Base-by-base conservation (phyloP, 768 basidiomycete genomes). In the Mycena epipterygia region DNA sequence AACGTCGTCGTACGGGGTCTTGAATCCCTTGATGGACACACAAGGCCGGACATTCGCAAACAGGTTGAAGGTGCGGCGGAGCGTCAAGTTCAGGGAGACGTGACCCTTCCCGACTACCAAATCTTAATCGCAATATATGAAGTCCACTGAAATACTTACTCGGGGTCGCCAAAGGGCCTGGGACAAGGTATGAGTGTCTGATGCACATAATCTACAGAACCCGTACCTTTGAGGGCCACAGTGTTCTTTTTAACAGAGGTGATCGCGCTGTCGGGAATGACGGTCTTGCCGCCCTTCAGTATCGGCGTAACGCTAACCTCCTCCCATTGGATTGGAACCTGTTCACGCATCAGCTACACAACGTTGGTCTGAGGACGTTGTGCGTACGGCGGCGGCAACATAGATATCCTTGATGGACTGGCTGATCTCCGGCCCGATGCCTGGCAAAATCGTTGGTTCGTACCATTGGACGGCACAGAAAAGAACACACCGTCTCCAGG, bases 281-380 rank as follows among this genome's bases (percentile, higher is more conserved):
- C 95, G 56, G 96, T 98, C 87, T 98, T 98, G 57, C 98, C 98
- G 68, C 92, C 92, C 82, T 96, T 95, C 67, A 98, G 85, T 62
- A 97, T 89, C 16, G 98, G 98, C 9, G 95, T 93, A 55, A 99
- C 98, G 79, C 93, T 94, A 81, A 98, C 97, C 84, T 99, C 98
- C 81, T 99, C 98, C 98, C 98, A 99, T 83, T 95, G 89, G 76
- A 99, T 98, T 51, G 98, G 98, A 29, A 98, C 97, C 96, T 97
- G 68, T 37, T 37, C 35, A 58, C n/a, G 33, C 16, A 53, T 48
- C 27, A 44, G 73, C 27, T 59, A 25, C 30, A 61, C 53, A 71
- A 33, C 25, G 58, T 62, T 37, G 25, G 29, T 30, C 37, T 57
- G 4, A 70, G 19, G 5, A 19, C 64, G 12, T 19, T 9, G 30